Base-by-base conservation (phyloP, 1,284 basidiomycete genomes). In the Agroathelia rolfsii region DNA sequence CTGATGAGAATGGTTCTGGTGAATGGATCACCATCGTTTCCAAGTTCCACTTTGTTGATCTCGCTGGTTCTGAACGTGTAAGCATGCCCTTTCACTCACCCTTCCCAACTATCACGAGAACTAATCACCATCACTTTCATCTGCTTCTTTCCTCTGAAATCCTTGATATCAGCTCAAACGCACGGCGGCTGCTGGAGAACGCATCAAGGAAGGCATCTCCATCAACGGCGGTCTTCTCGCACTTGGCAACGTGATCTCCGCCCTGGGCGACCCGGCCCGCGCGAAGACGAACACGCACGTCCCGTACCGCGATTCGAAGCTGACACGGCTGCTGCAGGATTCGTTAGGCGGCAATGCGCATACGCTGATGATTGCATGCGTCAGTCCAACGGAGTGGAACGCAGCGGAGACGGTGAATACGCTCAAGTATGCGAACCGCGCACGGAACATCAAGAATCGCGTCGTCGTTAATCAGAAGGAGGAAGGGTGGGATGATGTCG, bases 21-120 rank as follows among this genome's bases (percentile, higher is more conserved):
- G 83, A 90, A 43, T 92, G 87, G 85, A 69, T 84, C 8, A 89
- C 89, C 1, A 74, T 94, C 32, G 79, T 84, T 25, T 94, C 89
- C 43, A 98, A 98, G 54, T 96, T 97, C 61, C 94, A 98, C 59
- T 96, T 97, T 52, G 95, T 98, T 30, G 94, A 98, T 61, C 61
- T 99, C 43, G 94, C 94, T 16, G 94, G 94, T 32, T 94, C 89
- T 20, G 94, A 99, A 63, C 68, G 95, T 46, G 83, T 88, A 52
- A 53, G 75, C 62, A 3, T 28, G 35, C 30, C 22, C 27, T 23
- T 24, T 31, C n/a, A n/a, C n/a, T 35, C 38, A 33, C 28, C 32
- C 24, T 35, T 28, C 33, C 13, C 19, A 30, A 15, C 32, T 28
- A 41, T 25, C 26, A 30, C 42, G 34, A 28, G 39, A 35, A 27